Percentiles rank a stretch among this genome's conserved stretches.
phyloP scores from a whole-genome alignment of 352 stramenopile genomes.

The Phytophthora tubulina region DNA sequence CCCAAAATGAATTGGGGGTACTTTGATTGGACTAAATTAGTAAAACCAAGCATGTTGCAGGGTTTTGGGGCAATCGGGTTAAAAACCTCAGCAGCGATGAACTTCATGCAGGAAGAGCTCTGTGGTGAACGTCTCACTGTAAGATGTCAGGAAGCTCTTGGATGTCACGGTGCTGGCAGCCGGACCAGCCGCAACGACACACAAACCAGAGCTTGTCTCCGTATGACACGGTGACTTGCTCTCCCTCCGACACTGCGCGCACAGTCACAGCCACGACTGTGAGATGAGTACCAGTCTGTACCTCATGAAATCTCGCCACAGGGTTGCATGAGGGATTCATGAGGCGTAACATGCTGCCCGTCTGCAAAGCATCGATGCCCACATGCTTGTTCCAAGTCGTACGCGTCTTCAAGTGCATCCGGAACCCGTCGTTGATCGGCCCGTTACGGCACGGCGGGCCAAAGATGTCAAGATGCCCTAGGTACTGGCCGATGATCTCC shows the following conservation, averaged over 20 bases:
- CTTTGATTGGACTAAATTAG: too few relatives aligned
- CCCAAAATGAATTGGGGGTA: too few relatives aligned
- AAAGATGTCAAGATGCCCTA: background rate
- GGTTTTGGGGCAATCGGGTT: too few relatives aligned
- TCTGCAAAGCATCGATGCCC: background rate
- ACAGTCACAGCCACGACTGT: background rate
- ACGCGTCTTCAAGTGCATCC: background rate
- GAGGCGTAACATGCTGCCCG: background rate
- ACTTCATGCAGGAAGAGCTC: too few relatives aligned
- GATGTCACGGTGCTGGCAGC: background rate
- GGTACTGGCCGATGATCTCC: background rate
- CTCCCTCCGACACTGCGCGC: background rate
- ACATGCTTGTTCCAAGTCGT: background rate
- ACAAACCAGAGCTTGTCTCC: background rate
- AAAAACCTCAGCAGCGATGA: background rate
- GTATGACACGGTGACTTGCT: constrained; percentile 4
- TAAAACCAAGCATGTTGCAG: too few relatives aligned
- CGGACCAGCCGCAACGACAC: background rate
- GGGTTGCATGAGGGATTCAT: background rate
- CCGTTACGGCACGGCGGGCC: background rate
- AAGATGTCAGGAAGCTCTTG: too few relatives aligned
- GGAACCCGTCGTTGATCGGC: background rate
- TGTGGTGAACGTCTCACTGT: too few relatives aligned
- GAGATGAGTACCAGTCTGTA: background rate
- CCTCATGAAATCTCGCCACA: background rate